Percentiles rank a stretch among this genome's conserved stretches.
These are phyloP conservation scores for Podospora bellae-mahoneyi DNA, from an alignment of 495 filamentous ascomycete species.

Conservation along the genomic window DNA sequence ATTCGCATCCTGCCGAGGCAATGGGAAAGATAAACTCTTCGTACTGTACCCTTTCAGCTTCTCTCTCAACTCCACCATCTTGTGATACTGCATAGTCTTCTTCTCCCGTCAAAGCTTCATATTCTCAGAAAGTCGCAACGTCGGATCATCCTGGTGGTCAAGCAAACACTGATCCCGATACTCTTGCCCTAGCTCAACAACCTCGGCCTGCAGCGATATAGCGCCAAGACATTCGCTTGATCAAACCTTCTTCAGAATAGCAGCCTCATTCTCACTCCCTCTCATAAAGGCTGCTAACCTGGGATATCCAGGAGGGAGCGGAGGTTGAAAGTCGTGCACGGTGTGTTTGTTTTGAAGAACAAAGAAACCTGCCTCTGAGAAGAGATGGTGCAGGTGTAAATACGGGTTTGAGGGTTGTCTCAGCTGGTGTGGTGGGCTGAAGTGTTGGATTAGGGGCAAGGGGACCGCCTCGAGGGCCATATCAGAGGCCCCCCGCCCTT, in stretches of 20 bases:
- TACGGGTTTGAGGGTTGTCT: too few relatives aligned
- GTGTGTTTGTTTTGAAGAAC: too few relatives aligned
- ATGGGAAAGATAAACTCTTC: not conserved
- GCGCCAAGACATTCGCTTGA: not conserved
- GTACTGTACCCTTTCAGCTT: slow-evolving; percentile 1
- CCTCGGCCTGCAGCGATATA: slow-evolving; percentile 5
- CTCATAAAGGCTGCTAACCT: not conserved
- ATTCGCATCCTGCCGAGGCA: too few relatives aligned
- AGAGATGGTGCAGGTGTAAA: too few relatives aligned
- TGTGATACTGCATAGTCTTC: not conserved
- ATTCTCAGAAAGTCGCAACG: not conserved
- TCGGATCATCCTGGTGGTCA: not conserved
- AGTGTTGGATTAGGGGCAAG: too few relatives aligned
- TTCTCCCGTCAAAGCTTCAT: not conserved
- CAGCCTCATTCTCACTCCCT: not conserved
- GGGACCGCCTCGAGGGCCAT: too few relatives aligned
- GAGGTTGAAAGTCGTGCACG: too few relatives aligned
- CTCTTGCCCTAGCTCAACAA: not conserved
- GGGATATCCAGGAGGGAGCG: not conserved
- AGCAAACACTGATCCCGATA: not conserved
- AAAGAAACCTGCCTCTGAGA: too few relatives aligned
- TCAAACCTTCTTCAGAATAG: not conserved
- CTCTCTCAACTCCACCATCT: not conserved
- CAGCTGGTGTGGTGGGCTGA: too few relatives aligned
- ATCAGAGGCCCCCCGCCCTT: too few relatives aligned